These are phyloP conservation scores for Syzygium malaccense DNA, from an alignment of 441 rosid species.

Conservation along the genomic window DNA sequence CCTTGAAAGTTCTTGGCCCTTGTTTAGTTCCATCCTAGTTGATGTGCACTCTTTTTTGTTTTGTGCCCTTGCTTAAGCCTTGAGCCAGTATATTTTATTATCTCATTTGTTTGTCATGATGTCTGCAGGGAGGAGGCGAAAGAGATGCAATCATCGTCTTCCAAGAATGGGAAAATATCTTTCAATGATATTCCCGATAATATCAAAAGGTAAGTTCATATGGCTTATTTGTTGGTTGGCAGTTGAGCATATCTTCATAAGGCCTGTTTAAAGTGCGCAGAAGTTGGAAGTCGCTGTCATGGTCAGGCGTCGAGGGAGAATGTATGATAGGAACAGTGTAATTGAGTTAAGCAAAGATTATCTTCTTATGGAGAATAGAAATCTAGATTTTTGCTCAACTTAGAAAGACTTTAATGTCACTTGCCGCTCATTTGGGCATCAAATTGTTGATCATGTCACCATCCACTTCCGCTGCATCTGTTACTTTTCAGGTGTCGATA, in stretches of 20 bases:
- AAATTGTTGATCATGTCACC: neutral
- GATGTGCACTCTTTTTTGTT: neutral
- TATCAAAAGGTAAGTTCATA: slow-evolving; percentile 44
- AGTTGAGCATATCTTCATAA: neutral
- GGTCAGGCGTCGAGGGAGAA: neutral
- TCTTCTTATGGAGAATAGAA: neutral
- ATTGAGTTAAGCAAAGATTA: neutral
- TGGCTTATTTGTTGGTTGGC: neutral
- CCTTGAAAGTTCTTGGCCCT: neutral
- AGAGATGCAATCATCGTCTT: slow-evolving; percentile 26
- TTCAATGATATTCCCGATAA: slow-evolving; percentile 33
- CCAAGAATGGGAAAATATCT: slow-evolving; percentile 13
- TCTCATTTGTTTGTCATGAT: neutral
- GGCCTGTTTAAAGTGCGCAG: neutral
- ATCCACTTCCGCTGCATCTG: neutral
- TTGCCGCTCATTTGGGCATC: neutral
- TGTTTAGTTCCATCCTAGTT: neutral
- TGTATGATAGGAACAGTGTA: neutral
- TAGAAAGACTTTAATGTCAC: neutral
- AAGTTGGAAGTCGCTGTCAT: neutral
- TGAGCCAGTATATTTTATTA: neutral
- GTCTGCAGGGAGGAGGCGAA: slow-evolving; percentile 67
- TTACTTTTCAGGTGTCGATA: neutral
- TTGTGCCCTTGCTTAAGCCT: neutral
- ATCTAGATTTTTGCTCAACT: neutral